phyloP scores from a whole-genome alignment of 345 rosid species.

The Citrus maxima region DNA sequence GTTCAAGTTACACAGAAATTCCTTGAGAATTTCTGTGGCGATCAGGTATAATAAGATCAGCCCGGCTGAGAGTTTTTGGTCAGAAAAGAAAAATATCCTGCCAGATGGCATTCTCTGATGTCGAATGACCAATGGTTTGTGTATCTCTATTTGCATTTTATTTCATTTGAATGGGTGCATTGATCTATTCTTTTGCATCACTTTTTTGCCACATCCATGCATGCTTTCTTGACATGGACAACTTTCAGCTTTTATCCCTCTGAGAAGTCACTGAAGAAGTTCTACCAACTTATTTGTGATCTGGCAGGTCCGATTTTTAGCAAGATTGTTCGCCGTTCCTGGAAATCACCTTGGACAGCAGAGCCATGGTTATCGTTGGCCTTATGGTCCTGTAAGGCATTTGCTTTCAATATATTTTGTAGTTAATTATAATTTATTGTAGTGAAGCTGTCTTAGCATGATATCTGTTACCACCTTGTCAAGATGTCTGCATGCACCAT shows the following conservation, averaged over 20 bases:
- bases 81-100: neutral
- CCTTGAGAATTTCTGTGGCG: slow-evolving; percentile 89
- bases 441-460: neutral
- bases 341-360: slow-evolving; percentile 98
- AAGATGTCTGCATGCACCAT: neutral
- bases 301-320: slow-evolving; percentile 84
- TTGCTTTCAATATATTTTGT: slow-evolving; percentile 9
- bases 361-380: slow-evolving; percentile 97
- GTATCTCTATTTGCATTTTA: neutral
- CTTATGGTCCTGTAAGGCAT: slow-evolving; percentile 89
- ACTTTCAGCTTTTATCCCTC: neutral
- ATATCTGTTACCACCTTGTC: neutral
- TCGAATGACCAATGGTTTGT: neutral
- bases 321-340: slow-evolving; percentile 88
- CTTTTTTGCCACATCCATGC: neutral
- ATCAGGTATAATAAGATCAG: slow-evolving; percentile 57
- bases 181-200: neutral
- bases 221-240: neutral
- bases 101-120: neutral
- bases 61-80: neutral
- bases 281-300: slow-evolving; percentile 1
- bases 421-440: neutral
- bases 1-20: slow-evolving; percentile 83
- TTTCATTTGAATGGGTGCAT: slow-evolving; percentile 6
- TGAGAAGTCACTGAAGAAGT: neutral